Evolutionary conservation across 768 basidiomycete species (phyloP).

Genomic region (Thelephora ganbajun): DNA sequence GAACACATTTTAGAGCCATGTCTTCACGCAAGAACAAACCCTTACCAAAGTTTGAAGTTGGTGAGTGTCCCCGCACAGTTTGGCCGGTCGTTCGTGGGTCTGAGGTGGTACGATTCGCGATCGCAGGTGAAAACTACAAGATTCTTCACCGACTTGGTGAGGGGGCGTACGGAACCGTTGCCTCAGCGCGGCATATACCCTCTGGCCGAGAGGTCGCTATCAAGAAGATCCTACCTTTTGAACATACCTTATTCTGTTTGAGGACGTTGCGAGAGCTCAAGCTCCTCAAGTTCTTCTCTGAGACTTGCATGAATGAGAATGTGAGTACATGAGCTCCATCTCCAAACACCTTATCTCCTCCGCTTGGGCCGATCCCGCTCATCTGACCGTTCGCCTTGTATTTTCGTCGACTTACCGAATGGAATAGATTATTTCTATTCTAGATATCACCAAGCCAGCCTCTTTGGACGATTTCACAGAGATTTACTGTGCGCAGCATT

Average conservation of each 20-base stretch:
- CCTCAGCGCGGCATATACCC: conserved; percentile 74
- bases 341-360: neutral
- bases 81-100: neutral
- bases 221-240: conserved; percentile 92
- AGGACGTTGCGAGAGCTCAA: conserved; percentile 87
- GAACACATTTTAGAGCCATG: conserved; percentile 19
- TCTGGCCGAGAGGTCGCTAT: conserved; percentile 80
- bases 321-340: conserved; percentile 21
- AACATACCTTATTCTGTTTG: conserved; percentile 84
- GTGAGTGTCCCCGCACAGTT: conserved; percentile 20
- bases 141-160: conserved; percentile 66
- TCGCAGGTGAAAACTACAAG: conserved; percentile 56
- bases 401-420: neutral
- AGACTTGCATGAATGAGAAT: conserved; percentile 70
- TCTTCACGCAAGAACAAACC: conserved; percentile 46
- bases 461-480: conserved; percentile 70
- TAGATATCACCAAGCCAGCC: conserved; percentile 80
- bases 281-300: conserved; percentile 74
- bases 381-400: conserved; percentile 4
- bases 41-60: conserved; percentile 61
- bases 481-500: conserved; percentile 51
- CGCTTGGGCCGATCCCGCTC: neutral
- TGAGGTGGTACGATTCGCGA: conserved; percentile 3
- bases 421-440: conserved; percentile 73
- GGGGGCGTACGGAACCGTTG: conserved; percentile 86